A percentile compares a stretch with the other conserved stretches of the same genome.
These are phyloP conservation scores for Colletotrichum sansevieriae DNA, from an alignment of 2,329 filamentous ascomycete species.

Conservation along the genomic window DNA sequence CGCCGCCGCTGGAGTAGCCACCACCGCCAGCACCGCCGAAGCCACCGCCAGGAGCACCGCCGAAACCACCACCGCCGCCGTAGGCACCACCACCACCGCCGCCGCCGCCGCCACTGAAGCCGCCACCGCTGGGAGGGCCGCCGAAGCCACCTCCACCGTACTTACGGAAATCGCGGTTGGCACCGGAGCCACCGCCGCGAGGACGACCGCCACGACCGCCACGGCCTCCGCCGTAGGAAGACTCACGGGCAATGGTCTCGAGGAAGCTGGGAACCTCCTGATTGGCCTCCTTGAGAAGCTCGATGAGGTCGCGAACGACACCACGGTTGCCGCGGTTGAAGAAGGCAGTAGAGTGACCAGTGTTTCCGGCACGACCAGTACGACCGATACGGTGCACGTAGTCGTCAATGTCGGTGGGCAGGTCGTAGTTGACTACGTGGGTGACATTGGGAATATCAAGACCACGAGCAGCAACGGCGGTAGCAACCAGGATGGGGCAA, in stretches of 20 bases:
- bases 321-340: conserved; percentile 99
- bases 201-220: conserved; percentile 74
- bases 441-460: conserved; percentile 96
- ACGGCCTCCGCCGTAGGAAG: conserved; percentile 81
- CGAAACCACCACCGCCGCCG: conserved; percentile 67
- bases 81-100: conserved; percentile 53
- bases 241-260: conserved; percentile 96
- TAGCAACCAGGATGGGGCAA: conserved; percentile 96
- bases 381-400: conserved; percentile 99
- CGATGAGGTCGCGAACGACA: conserved; percentile 94
- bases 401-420: conserved; percentile 98
- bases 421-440: conserved; percentile 98
- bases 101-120: conserved; percentile 57
- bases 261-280: conserved; percentile 95
- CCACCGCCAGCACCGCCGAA: conserved; percentile 57
- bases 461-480: conserved; percentile 91
- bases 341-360: conserved; percentile 97
- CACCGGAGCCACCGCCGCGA: conserved; percentile 76
- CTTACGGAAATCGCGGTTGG: conserved; percentile 93
- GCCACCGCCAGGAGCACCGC: conserved; percentile 60
- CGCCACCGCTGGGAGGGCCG: conserved; percentile 60
- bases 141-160: conserved; percentile 70
- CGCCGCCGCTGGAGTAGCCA: conserved; percentile 55
- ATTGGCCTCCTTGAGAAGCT: conserved; percentile 98
- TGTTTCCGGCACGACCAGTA: conserved; percentile 99